These are phyloP conservation scores for Colletotrichum sp. DNA, from an alignment of 2,329 filamentous ascomycete species.

Conservation along the genomic window DNA sequence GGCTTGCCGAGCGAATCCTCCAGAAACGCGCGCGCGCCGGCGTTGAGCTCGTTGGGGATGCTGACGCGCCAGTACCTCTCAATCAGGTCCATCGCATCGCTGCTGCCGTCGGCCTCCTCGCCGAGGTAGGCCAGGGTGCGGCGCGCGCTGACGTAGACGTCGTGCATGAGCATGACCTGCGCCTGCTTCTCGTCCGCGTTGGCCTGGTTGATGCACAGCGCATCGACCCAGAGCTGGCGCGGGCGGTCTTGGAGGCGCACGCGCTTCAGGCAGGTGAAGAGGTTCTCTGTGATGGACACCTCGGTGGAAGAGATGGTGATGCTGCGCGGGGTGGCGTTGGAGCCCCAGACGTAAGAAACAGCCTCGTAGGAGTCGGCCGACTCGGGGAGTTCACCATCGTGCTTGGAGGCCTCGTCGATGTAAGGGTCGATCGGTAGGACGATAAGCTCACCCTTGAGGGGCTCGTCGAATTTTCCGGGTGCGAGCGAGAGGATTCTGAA, in stretches of 20 bases:
- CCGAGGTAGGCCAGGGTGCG: constrained; percentile 34
- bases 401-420: constrained; percentile 12
- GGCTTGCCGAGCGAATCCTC: background rate
- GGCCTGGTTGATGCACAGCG: constrained; percentile 26
- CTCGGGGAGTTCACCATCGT: constrained; percentile 1
- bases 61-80: constrained; percentile 15
- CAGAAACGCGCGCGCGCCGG: constrained; percentile 9
- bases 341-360: constrained; percentile 22
- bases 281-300: constrained; percentile 13
- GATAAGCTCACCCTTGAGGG: constrained; percentile 2
- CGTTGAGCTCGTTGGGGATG: constrained; percentile 10
- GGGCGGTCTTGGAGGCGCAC: constrained; percentile 4
- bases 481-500: constrained; percentile 9
- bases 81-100: constrained; percentile 10
- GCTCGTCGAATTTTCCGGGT: background rate
- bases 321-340: constrained; percentile 5
- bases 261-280: constrained; percentile 11
- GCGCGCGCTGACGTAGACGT: constrained; percentile 26
- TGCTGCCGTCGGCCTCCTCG: constrained; percentile 11
- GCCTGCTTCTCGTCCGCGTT: constrained; percentile 15
- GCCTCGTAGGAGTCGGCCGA: constrained; percentile 17
- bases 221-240: constrained; percentile 24
- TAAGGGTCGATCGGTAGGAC: constrained; percentile 2
- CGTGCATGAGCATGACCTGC: constrained; percentile 20
- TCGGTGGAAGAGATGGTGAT: background rate